Conservation (phyloP, 306 rosid genomes). For the Fagus crenata region DNA sequence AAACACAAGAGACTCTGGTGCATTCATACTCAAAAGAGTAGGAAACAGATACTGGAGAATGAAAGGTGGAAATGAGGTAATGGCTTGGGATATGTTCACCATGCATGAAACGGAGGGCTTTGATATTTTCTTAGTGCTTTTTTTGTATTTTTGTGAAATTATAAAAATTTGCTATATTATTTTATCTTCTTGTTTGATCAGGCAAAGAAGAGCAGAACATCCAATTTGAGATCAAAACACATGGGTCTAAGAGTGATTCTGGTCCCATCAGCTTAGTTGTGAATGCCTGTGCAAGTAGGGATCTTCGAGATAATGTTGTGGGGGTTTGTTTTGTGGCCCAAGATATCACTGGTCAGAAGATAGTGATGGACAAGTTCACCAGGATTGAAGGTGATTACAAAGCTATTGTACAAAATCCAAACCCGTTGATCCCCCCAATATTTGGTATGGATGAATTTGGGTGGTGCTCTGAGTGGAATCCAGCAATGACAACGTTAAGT, state of each 20-base stretch:
- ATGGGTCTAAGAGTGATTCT: constrained; percentile 56
- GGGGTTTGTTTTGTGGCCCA: constrained; percentile 98
- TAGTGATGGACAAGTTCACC: constrained; percentile 93
- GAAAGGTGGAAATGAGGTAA: neutral
- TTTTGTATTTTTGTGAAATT: constrained; percentile 1
- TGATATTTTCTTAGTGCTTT: neutral
- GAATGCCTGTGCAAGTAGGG: constrained; percentile 94
- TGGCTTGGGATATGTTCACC: constrained; percentile 8
- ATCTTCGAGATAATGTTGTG: constrained; percentile 72
- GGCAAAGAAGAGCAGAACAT: constrained; percentile 92
- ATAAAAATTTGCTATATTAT: constrained; percentile 20
- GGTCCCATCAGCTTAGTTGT: constrained; percentile 82
- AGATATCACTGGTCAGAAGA: constrained; percentile 92
- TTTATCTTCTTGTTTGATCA: constrained; percentile 37
- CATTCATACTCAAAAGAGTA: neutral
- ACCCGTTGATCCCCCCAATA: constrained; percentile 90
- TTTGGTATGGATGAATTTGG: constrained; percentile 94
- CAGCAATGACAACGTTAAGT: constrained; percentile 80
- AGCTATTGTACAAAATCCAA: constrained; percentile 91
- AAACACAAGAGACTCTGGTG: neutral
- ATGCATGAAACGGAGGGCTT: neutral
- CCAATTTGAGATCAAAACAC: constrained; percentile 86
- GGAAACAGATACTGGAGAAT: constrained; percentile 6
- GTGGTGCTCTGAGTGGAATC: constrained; percentile 98
- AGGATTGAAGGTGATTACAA: constrained; percentile 96